Conservation (phyloP, 352 stramenopile species). For the Globisporangium lucens region DNA sequence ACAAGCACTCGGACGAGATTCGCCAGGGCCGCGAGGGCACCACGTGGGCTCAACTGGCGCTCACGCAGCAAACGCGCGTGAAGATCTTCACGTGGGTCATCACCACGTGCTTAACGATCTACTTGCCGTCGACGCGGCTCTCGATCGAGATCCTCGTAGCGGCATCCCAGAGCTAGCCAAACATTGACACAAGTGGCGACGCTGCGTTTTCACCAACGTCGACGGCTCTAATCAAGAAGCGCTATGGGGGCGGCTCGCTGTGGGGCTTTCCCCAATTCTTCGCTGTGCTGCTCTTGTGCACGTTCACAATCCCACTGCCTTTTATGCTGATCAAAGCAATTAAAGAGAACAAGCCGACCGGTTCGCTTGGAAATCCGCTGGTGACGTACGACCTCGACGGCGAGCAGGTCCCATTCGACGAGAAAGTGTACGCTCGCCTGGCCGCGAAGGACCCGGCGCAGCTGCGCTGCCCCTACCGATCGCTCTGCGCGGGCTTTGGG, state of each 20-base stretch:
- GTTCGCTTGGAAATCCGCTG: conserved; percentile 34
- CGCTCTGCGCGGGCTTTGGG: conserved; percentile 51
- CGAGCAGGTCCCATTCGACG: conserved; percentile 34
- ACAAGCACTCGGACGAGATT: conserved; percentile 39
- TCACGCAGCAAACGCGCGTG: conserved; percentile 30
- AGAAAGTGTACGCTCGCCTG: conserved; percentile 43
- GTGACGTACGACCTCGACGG: conserved; percentile 43
- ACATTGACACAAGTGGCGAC: not conserved
- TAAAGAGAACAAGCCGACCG: conserved; percentile 34
- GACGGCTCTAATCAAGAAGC: conserved; percentile 10
- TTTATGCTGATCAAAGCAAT: conserved; percentile 31
- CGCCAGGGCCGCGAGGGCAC: conserved; percentile 40
- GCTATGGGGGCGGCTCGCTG: conserved; percentile 12
- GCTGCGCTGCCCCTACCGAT: conserved; percentile 41
- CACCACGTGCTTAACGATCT: conserved; percentile 38
- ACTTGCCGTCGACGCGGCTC: conserved; percentile 38
- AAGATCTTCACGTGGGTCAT: conserved; percentile 40
- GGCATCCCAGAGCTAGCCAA: not conserved
- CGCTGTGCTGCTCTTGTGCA: conserved; percentile 26
- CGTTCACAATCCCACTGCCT: conserved; percentile 35
- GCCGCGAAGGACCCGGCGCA: conserved; percentile 38
- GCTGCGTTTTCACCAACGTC: not conserved
- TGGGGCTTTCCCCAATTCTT: conserved; percentile 26
- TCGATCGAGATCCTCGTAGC: conserved; percentile 33
- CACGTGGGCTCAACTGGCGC: conserved; percentile 31